Percentiles rank a stretch among this genome's conserved stretches.
These are phyloP conservation scores for Suhomyces chickasaworum DNA, from an alignment of 1,139 yeast species.

Conservation along the genomic window DNA sequence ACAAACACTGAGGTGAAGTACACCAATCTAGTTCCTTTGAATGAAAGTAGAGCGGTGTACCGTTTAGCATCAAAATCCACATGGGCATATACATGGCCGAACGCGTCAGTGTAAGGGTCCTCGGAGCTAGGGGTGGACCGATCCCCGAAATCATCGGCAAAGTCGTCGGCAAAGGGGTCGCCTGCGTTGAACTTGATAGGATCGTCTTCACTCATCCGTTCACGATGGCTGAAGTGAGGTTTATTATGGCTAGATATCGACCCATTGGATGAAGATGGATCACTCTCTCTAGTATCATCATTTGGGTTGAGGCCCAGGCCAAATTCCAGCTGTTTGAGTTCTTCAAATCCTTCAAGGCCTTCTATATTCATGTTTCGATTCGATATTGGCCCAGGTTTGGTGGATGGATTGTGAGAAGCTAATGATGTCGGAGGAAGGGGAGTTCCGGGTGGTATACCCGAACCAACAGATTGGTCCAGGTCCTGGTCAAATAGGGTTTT, in stretches of 20 bases:
- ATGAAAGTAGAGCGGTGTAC: constrained; percentile 35
- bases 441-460: not conserved
- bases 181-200: constrained; percentile 8
- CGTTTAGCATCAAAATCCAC: constrained; percentile 40
- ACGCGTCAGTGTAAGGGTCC: constrained; percentile 26
- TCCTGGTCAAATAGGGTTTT: constrained; percentile 6
- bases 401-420: constrained; percentile 1
- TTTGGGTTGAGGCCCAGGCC: not conserved
- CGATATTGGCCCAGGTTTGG: constrained; percentile 2
- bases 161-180: constrained; percentile 1
- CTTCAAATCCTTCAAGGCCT: not conserved
- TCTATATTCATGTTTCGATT: constrained; percentile 7
- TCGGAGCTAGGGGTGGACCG: constrained; percentile 35
- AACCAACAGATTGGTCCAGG: too few species aligned
- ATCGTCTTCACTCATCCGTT: constrained; percentile 10
- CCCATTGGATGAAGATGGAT: constrained; percentile 2
- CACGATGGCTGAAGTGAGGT: constrained; percentile 5
- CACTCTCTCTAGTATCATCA: not conserved
- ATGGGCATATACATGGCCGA: constrained; percentile 40
- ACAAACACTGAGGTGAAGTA: constrained; percentile 84
- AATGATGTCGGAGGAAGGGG: constrained; percentile 3
- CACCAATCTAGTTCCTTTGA: constrained; percentile 49
- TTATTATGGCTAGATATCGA: constrained; percentile 11
- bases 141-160: constrained; percentile 2
- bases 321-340: not conserved